Evolutionary conservation across 2,329 filamentous ascomycete genomes (phyloP).

Genomic region (Alternaria brassicae): DNA sequence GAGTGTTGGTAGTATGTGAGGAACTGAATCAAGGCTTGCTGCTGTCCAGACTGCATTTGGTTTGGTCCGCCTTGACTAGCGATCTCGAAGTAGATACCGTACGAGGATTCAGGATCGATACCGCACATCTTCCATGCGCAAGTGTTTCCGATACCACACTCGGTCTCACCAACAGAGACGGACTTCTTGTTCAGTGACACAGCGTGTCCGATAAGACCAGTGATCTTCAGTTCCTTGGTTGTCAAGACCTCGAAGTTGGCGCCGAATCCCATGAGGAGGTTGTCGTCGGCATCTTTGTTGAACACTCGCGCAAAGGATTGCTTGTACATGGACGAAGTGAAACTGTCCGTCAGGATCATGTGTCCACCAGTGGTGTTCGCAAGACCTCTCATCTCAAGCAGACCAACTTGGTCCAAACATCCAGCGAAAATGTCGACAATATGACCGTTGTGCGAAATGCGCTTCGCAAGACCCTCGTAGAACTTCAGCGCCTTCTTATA

Average conservation of each 20-base stretch:
- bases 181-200: conserved; percentile 99
- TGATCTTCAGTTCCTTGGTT: conserved; percentile 98
- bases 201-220: conserved; percentile 93
- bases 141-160: conserved; percentile 97
- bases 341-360: conserved; percentile 98
- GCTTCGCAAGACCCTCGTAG: conserved; percentile 92
- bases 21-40: conserved; percentile 97
- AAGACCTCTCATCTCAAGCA: conserved; percentile 97
- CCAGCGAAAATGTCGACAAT: conserved; percentile 98
- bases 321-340: conserved; percentile 99
- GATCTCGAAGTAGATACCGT: conserved; percentile 97
- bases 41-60: conserved; percentile 82
- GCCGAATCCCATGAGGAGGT: conserved; percentile 97
- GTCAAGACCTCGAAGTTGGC: conserved; percentile 94
- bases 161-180: conserved; percentile 93
- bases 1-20: conserved; percentile 98
- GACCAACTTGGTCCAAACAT: conserved; percentile 94
- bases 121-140: conserved; percentile 99
- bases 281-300: conserved; percentile 94
- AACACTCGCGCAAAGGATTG: conserved; percentile 97
- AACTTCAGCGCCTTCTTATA: conserved; percentile 99
- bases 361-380: conserved; percentile 96
- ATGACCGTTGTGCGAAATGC: conserved; percentile 94
- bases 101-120: conserved; percentile 91
- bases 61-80: conserved; percentile 88